Percentiles rank a stretch among this genome's conserved stretches.
Conservation (phyloP, 768 basidiomycete species). For the Clitopilus passeckerianus region DNA sequence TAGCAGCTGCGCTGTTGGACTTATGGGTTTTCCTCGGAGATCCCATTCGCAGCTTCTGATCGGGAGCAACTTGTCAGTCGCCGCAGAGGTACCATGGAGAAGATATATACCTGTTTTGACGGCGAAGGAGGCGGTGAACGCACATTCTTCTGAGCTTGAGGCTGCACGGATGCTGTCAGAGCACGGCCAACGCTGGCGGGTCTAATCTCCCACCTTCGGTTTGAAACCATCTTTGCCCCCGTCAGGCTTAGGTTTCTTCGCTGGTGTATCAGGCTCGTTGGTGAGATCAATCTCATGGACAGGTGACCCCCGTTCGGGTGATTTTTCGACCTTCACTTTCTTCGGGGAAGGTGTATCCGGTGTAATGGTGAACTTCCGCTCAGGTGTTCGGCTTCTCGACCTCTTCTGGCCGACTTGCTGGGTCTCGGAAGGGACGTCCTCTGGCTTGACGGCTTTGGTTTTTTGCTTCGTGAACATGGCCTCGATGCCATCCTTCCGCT, state of each 20-base stretch:
- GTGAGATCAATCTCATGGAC: neutral
- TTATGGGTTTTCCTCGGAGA: neutral
- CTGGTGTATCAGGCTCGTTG: neutral
- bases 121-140: neutral
- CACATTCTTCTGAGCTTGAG: neutral
- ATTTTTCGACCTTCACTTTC: neutral
- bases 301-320: neutral
- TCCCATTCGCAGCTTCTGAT: neutral
- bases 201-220: neutral
- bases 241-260: neutral
- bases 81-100: neutral
- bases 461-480: slow-evolving; percentile 74
- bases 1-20: neutral
- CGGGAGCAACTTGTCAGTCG: neutral
- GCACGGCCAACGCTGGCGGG: neutral
- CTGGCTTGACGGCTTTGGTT: neutral
- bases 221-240: neutral
- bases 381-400: neutral
- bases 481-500: slow-evolving; percentile 81
- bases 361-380: neutral
- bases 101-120: neutral
- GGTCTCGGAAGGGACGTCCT: neutral
- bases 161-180: neutral
- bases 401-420: neutral
- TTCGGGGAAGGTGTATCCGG: neutral